These are phyloP conservation scores for Cystobasidium onofrii DNA, from an alignment of 768 basidiomycete species.

Conservation along the genomic window DNA sequence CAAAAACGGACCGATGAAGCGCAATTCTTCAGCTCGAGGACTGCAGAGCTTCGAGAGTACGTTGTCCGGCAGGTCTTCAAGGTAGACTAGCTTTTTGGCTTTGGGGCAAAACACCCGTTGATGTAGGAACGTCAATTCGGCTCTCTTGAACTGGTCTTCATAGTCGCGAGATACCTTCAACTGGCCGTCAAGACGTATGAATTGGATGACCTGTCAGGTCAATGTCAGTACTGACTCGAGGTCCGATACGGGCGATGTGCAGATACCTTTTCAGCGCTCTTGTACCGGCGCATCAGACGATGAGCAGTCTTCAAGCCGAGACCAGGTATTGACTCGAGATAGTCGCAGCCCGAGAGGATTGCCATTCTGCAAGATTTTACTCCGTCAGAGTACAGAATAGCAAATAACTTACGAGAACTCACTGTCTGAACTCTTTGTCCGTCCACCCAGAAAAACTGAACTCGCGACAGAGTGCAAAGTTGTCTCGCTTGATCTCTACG, in stretches of 20 bases:
- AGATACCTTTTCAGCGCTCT: constrained; percentile 63
- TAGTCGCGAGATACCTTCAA: constrained; percentile 71
- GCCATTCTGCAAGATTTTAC: constrained; percentile 50
- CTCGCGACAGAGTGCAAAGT: constrained; percentile 50
- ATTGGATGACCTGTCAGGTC: constrained; percentile 50
- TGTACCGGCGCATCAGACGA: constrained; percentile 68
- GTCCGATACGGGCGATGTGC: background rate
- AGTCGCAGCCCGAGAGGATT: constrained; percentile 76
- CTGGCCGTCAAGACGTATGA: constrained; percentile 71
- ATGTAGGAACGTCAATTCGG: constrained; percentile 85
- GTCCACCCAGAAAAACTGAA: constrained; percentile 82
- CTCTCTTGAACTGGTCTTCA: constrained; percentile 62
- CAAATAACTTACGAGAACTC: background rate
- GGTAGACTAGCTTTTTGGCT: constrained; percentile 58
- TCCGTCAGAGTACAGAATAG: background rate
- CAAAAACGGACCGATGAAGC: constrained; percentile 52
- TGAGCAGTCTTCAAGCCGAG: constrained; percentile 91
- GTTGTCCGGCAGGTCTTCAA: constrained; percentile 57
- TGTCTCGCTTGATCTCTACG: constrained; percentile 46
- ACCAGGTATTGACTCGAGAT: constrained; percentile 79
- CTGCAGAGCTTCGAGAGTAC: constrained; percentile 53
- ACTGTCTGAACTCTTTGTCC: constrained; percentile 78
- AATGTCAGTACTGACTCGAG: background rate
- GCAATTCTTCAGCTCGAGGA: constrained; percentile 48
- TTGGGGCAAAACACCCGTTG: constrained; percentile 83